Percentiles rank a stretch among this genome's conserved stretches.
Conservation (phyloP, 208 protist species). For the Acanthamoeba lenticulata region DNA sequence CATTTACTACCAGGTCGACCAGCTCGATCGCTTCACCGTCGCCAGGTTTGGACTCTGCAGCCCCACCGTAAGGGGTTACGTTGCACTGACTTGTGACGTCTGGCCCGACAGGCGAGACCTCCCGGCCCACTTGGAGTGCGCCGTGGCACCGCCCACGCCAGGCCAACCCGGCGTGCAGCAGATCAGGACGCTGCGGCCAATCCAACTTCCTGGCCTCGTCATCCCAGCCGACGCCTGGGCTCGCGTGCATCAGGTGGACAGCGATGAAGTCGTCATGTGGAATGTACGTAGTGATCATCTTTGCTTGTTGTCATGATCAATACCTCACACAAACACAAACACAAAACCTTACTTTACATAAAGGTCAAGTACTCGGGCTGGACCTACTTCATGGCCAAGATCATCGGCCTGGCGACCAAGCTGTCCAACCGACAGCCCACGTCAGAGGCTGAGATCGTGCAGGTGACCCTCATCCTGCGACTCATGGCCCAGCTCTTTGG, state of each 20-base stretch:
- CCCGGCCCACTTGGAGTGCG: not conserved
- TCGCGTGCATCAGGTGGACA: not conserved
- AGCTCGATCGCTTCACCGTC: not conserved
- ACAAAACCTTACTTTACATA: no score
- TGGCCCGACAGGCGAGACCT: not conserved
- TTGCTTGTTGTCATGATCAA: no score
- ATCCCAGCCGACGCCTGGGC: not conserved
- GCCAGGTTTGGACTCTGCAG: not conserved
- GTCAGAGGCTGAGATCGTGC: not conserved
- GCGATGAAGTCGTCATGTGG: not conserved
- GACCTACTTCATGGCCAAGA: constrained; percentile 31
- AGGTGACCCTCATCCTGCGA: not conserved
- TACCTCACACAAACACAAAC: no score
- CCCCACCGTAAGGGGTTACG: no score
- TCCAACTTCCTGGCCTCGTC: not conserved
- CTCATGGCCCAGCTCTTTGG: constrained; percentile 27
- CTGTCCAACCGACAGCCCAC: constrained; percentile 11
- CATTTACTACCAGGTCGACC: not conserved
- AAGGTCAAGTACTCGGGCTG: constrained; percentile 34
- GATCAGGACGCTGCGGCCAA: not conserved
- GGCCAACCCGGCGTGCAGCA: no score
- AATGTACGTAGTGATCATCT: no score
- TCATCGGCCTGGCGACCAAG: not conserved
- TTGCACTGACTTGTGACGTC: no score
- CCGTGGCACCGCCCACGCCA: not conserved